Percentiles rank a stretch among this genome's conserved stretches.
Conservation (phyloP, 257 asterid species). For the Fraxinus quadrangulata region DNA sequence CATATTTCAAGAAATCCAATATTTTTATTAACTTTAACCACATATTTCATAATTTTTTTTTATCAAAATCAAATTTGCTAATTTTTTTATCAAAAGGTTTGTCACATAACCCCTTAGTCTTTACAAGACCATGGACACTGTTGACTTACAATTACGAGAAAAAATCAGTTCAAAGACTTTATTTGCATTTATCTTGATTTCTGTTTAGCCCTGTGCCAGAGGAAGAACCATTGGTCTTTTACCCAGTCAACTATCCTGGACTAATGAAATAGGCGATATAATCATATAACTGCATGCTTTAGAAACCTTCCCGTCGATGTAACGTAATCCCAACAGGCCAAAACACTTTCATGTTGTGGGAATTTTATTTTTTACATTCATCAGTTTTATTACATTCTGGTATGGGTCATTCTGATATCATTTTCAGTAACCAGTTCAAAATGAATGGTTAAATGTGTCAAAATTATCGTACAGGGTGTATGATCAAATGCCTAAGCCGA, state of each 20-base stretch:
- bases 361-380: background rate
- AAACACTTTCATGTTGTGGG: background rate
- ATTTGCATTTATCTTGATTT: no score
- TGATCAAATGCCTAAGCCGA: conserved; percentile 99
- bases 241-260: conserved; percentile 2
- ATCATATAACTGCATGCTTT: background rate
- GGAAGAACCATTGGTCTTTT: background rate
- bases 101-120: no score
- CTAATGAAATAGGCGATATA: background rate
- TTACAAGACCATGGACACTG: no score
- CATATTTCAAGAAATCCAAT: no score
- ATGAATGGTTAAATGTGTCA: background rate
- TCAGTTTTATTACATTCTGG: background rate
- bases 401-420: background rate
- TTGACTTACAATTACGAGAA: no score
- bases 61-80: no score
- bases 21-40: no score
- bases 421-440: background rate
- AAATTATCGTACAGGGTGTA: conserved; percentile 64
- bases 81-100: no score
- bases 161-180: no score
- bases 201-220: no score
- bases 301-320: background rate
- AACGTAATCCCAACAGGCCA: no score
- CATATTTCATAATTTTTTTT: no score